phyloP scores from a whole-genome alignment of 2,329 filamentous ascomycete species.

The Ophiostoma piceae region DNA sequence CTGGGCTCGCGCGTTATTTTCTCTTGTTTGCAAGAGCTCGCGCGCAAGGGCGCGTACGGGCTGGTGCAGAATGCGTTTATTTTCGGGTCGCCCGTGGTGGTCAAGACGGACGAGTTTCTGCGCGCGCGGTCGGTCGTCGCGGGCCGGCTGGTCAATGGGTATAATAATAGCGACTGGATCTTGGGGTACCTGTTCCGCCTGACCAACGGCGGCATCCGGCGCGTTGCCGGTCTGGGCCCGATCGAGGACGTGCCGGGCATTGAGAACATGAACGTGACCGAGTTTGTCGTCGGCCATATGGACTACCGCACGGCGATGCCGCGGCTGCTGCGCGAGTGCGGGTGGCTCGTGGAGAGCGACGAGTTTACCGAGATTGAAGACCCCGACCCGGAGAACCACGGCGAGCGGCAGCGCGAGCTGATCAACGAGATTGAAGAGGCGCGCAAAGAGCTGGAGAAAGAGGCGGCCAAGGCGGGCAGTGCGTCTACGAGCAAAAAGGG shows the following conservation, averaged over 20 bases:
- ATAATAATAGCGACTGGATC: slow-evolving; percentile 95
- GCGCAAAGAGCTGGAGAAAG: slow-evolving; percentile 75
- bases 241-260: slow-evolving; percentile 72
- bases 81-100: slow-evolving; percentile 87
- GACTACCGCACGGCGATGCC: slow-evolving; percentile 93
- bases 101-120: slow-evolving; percentile 84
- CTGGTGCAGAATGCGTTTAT: slow-evolving; percentile 92
- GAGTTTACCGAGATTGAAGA: slow-evolving; percentile 97
- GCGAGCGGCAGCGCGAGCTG: slow-evolving; percentile 79
- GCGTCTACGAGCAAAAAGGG: slow-evolving; percentile 39
- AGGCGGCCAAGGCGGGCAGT: slow-evolving; percentile 63
- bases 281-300: slow-evolving; percentile 88
- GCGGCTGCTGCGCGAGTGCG: slow-evolving; percentile 74
- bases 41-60: slow-evolving; percentile 75
- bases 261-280: slow-evolving; percentile 85
- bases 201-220: slow-evolving; percentile 85
- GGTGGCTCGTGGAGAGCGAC: slow-evolving; percentile 86
- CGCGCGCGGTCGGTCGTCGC: slow-evolving; percentile 76
- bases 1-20: slow-evolving; percentile 90
- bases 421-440: slow-evolving; percentile 97
- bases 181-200: slow-evolving; percentile 91
- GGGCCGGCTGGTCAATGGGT: slow-evolving; percentile 92
- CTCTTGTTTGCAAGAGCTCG: slow-evolving; percentile 80
- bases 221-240: slow-evolving; percentile 74
- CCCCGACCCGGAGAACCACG: slow-evolving; percentile 90